Conservation (phyloP, 169 alveolate species). For the Plasmodium falciparum region DNA sequence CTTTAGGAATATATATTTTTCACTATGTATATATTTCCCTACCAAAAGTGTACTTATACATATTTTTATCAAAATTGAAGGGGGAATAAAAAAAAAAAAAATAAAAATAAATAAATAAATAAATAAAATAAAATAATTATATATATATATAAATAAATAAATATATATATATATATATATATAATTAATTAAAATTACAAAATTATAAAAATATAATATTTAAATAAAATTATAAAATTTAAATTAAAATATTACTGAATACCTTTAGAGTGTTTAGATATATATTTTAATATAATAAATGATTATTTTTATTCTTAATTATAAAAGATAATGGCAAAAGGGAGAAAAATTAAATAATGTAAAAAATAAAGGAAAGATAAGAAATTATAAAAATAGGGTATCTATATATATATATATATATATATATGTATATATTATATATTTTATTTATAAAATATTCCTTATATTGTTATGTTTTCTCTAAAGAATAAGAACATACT, state of each 20-base stretch:
- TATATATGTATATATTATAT: not conserved
- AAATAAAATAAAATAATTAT: no score
- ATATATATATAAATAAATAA: no score
- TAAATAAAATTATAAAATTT: not conserved
- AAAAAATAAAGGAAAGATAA: no score
- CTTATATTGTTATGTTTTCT: no score
- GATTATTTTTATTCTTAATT: not conserved
- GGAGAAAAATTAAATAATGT: no score
- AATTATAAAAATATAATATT: not conserved
- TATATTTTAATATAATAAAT: not conserved
- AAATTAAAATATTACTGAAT: not conserved
- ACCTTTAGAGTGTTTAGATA: not conserved
- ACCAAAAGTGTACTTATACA: slow-evolving; percentile 63
- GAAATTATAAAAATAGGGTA: not conserved
- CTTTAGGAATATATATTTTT: not conserved
- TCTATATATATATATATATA: not conserved
- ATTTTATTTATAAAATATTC: no score
- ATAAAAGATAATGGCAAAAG: not conserved
- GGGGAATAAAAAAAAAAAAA: not conserved
- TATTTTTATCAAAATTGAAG: not conserved
- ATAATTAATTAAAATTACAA: not conserved
- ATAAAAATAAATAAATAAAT: not conserved
- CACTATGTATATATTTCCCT: slow-evolving; percentile 68
- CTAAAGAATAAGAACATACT: no score
- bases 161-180: slow-evolving; percentile 4